Conservation (phyloP, 345 rosid species). For the Erodium maritimum region DNA sequence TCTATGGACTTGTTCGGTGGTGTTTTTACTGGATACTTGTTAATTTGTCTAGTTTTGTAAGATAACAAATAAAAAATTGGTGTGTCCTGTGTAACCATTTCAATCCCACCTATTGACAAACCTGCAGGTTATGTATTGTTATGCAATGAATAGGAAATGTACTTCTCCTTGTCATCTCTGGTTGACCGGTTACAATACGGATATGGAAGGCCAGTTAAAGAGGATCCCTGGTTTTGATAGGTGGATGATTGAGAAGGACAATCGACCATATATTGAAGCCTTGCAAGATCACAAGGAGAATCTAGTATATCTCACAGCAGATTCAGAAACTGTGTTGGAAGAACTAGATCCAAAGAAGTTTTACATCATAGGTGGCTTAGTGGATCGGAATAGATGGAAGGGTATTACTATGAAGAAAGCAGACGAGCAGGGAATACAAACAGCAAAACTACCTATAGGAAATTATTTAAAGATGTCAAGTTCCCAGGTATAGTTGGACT, state of each 20-base stretch:
- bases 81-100: too few species aligned
- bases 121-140: slow-evolving; percentile 80
- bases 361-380: slow-evolving; percentile 79
- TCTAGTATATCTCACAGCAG: slow-evolving; percentile 83
- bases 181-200: slow-evolving; percentile 75
- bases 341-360: slow-evolving; percentile 47
- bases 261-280: slow-evolving; percentile 51
- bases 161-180: slow-evolving; percentile 57
- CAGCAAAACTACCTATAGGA: slow-evolving; percentile 80
- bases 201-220: slow-evolving; percentile 53
- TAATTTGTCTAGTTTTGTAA: too few species aligned
- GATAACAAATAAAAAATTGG: too few species aligned
- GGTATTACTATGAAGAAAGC: slow-evolving; percentile 89
- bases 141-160: slow-evolving; percentile 71
- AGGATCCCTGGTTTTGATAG: slow-evolving; percentile 78
- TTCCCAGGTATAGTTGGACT: slow-evolving; percentile 56
- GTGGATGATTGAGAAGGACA: slow-evolving; percentile 88
- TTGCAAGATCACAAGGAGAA: slow-evolving; percentile 51
- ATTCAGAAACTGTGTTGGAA: slow-evolving; percentile 60
- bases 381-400: slow-evolving; percentile 89
- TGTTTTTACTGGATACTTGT: too few species aligned
- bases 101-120: too few species aligned
- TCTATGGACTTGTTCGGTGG: too few species aligned
- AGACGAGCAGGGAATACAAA: slow-evolving; percentile 74
- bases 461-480: slow-evolving; percentile 86